Evolutionary conservation across 2,329 filamentous ascomycete genomes (phyloP), one percentile per base, ranked within the genome.

Genomic region (Shiraia sp.): DNA sequence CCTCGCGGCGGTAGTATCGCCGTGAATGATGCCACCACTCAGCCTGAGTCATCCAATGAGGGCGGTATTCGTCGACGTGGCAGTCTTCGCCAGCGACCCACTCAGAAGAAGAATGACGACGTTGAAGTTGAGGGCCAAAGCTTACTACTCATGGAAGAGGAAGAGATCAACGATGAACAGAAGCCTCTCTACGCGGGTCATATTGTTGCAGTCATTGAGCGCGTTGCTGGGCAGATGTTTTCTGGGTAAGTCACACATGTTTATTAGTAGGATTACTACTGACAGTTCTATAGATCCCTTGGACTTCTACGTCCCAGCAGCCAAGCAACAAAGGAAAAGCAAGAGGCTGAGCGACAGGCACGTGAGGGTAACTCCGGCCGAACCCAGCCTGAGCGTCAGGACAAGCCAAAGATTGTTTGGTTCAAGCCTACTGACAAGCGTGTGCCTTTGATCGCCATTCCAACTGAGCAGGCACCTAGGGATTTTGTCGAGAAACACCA

Each of bases 401-500:
- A 99, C 53, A 96, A 96, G 75, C 93, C 93, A 51, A 99, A 99
- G 83, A 99, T 99, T 73, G 93, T 99, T 29, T 99, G 93, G 93
- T 99, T 99, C 78, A 99, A 99, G 79, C 93, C 93, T 44, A 99
- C 93, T 1, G 93, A 99, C 74, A 97, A 99, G 81, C 90, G 93
- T 65, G 93, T 99, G 33, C 93, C 93, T 35, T 79, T 99, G 54
- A 99, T 99, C 70, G 93, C 93, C 39, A 99, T 99, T 53, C 93
- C 93, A 1, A 99, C 93, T 3, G 93, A 99, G 71, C 93, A 99
- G 73, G 93, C 93, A 7, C 93, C 93, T 14, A 87, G 90, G 25
- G 93, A 97, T 73, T 99, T 99, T 61, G 93, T 99, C 19, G 93
- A 99, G 76, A 96, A 93, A 72, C 93, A 99, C 70, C 90, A 96